Base-by-base conservation (phyloP, 1,284 basidiomycete species). In the Vanrija humicola region DNA sequence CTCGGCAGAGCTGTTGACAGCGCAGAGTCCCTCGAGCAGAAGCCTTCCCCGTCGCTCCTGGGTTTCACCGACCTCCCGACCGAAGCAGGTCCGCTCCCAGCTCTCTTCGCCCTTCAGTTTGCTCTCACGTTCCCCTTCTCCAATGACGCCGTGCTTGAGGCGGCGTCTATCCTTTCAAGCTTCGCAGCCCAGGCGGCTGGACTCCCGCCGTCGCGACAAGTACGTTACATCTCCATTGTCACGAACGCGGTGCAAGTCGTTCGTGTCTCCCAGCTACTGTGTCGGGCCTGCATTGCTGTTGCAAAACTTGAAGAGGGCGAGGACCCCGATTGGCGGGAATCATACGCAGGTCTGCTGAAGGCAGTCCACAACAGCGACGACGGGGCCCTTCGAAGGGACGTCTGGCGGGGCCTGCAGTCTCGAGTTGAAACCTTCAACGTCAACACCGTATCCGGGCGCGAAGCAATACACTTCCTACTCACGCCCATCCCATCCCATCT, bases 361-460 rank as follows among this genome's bases (percentile, higher is more conserved):
- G 34, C 46, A 0, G 18, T 66, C 1, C 42, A 44, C 14, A 19
- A 40, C 16, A 39, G 46, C 5, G 63, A 64, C 25, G 56, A 58
- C 6, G 21, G 26, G 0, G 29, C 53, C 0, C 43, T 64, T 3
- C 54, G 61, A 3, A 43, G 54, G 5, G 64, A 66, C 25, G 55
- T 67, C 4, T 70, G 68, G 68, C 61, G 61, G 58, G 46, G 62
- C 3, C 25, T 69, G 3, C 55, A 52, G 16, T 39, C 34, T 12
- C 9, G 34, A 34, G 34, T 34, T 5, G 34, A 5, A 34, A 34
- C 34, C 9, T 18, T 61, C 16, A 25, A 48, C 23, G 14, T 47
- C 16, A 14, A 42, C 21, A 39, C 48, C 28, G n/a, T 18, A 12
- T 16, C 43, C 38, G 60, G 52, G 34, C 58, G 53, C 39, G 48